Evolutionary conservation across 345 rosid species (phyloP).

Genomic region (Ceriops decandra): DNA sequence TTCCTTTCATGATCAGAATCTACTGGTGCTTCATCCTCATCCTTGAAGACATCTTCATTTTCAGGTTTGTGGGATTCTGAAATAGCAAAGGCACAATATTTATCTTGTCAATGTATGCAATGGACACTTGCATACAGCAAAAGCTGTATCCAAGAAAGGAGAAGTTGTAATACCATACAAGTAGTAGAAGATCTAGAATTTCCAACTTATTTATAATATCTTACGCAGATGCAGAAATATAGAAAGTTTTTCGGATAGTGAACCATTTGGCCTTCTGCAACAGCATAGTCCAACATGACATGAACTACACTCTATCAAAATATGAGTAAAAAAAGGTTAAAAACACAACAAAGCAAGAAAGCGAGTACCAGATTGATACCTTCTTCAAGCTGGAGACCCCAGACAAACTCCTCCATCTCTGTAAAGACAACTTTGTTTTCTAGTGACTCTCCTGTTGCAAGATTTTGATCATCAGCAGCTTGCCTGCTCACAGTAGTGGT

Average conservation of each 20-base stretch:
- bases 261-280: background rate
- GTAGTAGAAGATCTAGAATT: background rate
- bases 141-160: background rate
- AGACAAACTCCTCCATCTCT: constrained; percentile 92
- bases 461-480: constrained; percentile 43
- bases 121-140: background rate
- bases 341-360: background rate
- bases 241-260: background rate
- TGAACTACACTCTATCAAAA: background rate
- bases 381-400: constrained; percentile 79
- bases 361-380: constrained; percentile 36
- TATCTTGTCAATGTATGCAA: background rate
- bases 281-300: background rate
- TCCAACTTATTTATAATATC: background rate
- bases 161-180: background rate
- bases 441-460: constrained; percentile 48
- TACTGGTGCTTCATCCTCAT: constrained; percentile 70
- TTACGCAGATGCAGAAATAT: background rate
- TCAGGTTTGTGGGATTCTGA: constrained; percentile 62
- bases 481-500: constrained; percentile 38
- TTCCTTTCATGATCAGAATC: constrained; percentile 49
- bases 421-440: constrained; percentile 85
- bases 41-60: constrained; percentile 84
- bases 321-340: background rate
- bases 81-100: constrained; percentile 21